These are phyloP conservation scores for Hyphopichia buzzinii DNA, from an alignment of 1,139 yeast genomes.

Conservation along the genomic window DNA sequence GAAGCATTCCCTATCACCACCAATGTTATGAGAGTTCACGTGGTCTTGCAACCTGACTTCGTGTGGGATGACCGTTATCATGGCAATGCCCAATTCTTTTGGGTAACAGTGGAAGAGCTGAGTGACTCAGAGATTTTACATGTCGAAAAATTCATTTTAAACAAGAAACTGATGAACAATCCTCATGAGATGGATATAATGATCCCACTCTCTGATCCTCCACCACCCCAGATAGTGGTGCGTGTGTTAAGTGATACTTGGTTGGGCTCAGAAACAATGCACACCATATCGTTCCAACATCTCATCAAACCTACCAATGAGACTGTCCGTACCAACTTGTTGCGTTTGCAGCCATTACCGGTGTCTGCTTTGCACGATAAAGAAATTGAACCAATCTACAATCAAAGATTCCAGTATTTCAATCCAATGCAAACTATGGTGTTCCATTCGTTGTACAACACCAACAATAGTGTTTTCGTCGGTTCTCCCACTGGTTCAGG, in stretches of 20 bases:
- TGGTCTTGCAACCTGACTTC: conserved; percentile 71
- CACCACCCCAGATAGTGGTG: conserved; percentile 83
- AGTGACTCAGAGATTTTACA: conserved; percentile 74
- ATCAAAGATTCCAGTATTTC: conserved; percentile 71
- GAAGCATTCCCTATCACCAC: conserved; percentile 90
- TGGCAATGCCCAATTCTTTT: conserved; percentile 82
- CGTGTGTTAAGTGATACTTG: conserved; percentile 81
- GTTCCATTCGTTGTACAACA: conserved; percentile 82
- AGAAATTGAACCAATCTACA: conserved; percentile 66
- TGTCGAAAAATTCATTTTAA: conserved; percentile 74
- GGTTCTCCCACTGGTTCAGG: conserved; percentile 99
- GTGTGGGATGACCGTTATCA: conserved; percentile 81
- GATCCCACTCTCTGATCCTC: conserved; percentile 85
- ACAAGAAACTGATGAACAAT: conserved; percentile 52
- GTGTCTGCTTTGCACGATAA: conserved; percentile 72
- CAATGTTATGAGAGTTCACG: conserved; percentile 80
- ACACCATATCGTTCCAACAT: conserved; percentile 86
- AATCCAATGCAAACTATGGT: conserved; percentile 99
- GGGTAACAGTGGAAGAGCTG: conserved; percentile 91
- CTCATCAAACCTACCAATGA: conserved; percentile 86
- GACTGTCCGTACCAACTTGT: conserved; percentile 75
- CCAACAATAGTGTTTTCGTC: conserved; percentile 77
- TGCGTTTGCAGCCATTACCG: conserved; percentile 84
- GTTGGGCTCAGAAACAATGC: conserved; percentile 81
- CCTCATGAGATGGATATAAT: conserved; percentile 84